A percentile compares a stretch with the other conserved stretches of the same genome.
Conservation (phyloP, 1,139 yeast genomes). For the Diutina mesorugosa region DNA sequence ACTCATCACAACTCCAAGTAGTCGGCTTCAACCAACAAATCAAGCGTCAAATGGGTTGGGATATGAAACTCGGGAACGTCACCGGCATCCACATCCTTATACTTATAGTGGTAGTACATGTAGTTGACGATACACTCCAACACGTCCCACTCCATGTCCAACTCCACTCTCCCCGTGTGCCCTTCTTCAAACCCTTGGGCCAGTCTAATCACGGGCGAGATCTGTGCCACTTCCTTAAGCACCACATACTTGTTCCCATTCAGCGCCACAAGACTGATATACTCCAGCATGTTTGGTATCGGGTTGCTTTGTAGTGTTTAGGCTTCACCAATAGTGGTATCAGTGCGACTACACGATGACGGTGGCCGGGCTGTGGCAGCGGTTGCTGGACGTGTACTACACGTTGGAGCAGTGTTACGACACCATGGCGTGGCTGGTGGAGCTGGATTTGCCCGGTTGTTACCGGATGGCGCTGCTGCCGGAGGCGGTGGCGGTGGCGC, state of each 20-base stretch:
- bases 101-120: constrained; percentile 62
- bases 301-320: too few species aligned
- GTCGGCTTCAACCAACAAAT: constrained; percentile 84
- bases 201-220: constrained; percentile 69
- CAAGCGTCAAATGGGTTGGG: constrained; percentile 91
- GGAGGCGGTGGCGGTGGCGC: constrained; percentile 31
- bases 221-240: constrained; percentile 64
- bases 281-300: constrained; percentile 11
- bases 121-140: constrained; percentile 80
- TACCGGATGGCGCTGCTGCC: constrained; percentile 20
- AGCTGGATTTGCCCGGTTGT: constrained; percentile 11
- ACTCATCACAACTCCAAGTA: constrained; percentile 45
- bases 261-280: constrained; percentile 60
- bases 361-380: constrained; percentile 38
- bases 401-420: constrained; percentile 34
- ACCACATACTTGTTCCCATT: constrained; percentile 61
- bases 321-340: neutral
- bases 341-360: neutral
- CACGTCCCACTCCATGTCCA: constrained; percentile 63
- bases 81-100: constrained; percentile 43
- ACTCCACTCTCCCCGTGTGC: constrained; percentile 32
- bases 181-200: constrained; percentile 52
- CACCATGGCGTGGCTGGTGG: constrained; percentile 22
- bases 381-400: constrained; percentile 49
- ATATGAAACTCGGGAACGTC: constrained; percentile 76